Conservation (phyloP, 2,329 filamentous ascomycete species). For the Alternaria conjuncta region DNA sequence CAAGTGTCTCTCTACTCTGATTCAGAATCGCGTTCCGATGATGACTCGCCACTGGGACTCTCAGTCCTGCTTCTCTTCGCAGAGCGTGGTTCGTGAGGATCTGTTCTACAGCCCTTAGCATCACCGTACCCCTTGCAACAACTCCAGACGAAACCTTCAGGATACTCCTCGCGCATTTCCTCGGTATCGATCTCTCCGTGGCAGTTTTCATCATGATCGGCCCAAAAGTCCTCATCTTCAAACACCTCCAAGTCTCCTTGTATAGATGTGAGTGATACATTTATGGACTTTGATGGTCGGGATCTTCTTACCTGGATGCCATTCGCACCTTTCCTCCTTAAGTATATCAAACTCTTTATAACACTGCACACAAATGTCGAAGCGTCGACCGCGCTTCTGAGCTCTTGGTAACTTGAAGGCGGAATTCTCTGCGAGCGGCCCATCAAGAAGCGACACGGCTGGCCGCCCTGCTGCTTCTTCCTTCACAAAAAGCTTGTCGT, state of each 20-base stretch:
- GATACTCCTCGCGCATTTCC: neutral
- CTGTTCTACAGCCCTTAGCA: neutral
- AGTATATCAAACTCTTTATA: neutral
- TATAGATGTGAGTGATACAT: no score
- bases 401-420: neutral
- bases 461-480: neutral
- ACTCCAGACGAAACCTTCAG: neutral
- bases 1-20: neutral
- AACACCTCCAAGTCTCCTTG: no score
- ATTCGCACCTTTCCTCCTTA: neutral
- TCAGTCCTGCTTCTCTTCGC: neutral
- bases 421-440: neutral
- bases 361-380: neutral
- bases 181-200: neutral
- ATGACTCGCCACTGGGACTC: neutral
- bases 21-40: neutral
- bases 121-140: neutral
- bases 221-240: neutral
- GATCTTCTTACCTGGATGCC: neutral
- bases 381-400: neutral
- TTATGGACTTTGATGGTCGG: no score
- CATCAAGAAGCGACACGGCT: neutral
- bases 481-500: neutral
- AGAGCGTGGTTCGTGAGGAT: neutral
- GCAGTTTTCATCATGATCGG: neutral